Evolutionary conservation across 2,329 filamentous ascomycete genomes (phyloP).

Genomic region (Chaetomiaceae sp.): DNA sequence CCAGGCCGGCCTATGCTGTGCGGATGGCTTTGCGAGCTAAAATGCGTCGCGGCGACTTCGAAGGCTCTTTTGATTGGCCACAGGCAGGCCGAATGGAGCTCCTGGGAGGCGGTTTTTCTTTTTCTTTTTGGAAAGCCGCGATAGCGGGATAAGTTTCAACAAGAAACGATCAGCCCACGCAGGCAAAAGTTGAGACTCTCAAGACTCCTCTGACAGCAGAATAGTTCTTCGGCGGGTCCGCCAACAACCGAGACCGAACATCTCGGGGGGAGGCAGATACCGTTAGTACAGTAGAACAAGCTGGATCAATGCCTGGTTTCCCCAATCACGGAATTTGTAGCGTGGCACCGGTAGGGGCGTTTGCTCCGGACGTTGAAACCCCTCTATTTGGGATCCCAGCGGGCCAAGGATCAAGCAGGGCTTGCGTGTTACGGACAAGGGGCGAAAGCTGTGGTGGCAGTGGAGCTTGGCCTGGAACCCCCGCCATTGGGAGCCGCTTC

Average conservation of each 20-base stretch:
- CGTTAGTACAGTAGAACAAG: no score
- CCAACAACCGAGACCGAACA: not conserved
- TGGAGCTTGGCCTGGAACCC: not conserved
- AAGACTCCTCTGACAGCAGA: no score
- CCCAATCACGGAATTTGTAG: not conserved
- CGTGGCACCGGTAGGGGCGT: slow-evolving; percentile 4
- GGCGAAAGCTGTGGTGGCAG: not conserved
- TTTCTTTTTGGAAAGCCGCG: no score
- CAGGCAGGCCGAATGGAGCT: not conserved
- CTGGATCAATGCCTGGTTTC: no score
- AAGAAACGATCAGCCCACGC: not conserved
- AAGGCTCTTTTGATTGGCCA: slow-evolving; percentile 1
- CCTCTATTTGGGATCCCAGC: not conserved
- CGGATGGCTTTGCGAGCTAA: not conserved
- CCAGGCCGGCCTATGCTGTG: slow-evolving; percentile 7
- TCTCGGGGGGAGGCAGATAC: no score
- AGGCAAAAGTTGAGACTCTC: not conserved
- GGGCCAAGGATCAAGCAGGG: slow-evolving; percentile 1
- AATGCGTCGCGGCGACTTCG: not conserved
- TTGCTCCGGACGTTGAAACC: slow-evolving; percentile 3
- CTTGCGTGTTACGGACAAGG: slow-evolving; percentile 1
- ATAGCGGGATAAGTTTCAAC: not conserved
- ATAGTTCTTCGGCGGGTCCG: not conserved
- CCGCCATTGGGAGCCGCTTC: not conserved
- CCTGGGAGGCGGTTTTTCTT: not conserved